Conservation (phyloP, 2,329 filamentous ascomycete species). For the Fusarium ambrosium region DNA sequence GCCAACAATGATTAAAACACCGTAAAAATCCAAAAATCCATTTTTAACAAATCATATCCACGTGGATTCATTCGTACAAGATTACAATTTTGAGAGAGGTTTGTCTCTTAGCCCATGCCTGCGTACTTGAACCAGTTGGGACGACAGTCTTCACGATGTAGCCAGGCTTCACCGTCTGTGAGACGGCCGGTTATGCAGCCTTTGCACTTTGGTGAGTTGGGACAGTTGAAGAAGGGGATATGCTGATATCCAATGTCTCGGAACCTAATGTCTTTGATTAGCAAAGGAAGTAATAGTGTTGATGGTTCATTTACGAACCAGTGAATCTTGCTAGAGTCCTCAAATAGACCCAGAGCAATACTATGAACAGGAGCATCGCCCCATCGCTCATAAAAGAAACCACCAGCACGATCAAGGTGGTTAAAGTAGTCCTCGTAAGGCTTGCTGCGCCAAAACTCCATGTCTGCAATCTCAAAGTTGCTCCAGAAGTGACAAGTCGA, state of each 20-base stretch:
- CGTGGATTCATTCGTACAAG: slow-evolving; percentile 11
- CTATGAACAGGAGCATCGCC: slow-evolving; percentile 98
- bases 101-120: slow-evolving; percentile 74
- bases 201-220: slow-evolving; percentile 93
- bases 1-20: slow-evolving; percentile 33
- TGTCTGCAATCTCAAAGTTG: slow-evolving; percentile 96
- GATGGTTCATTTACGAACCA: slow-evolving; percentile 72
- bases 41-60: neutral
- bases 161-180: slow-evolving; percentile 87
- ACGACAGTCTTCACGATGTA: slow-evolving; percentile 92
- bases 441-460: slow-evolving; percentile 92
- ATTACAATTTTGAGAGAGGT: slow-evolving; percentile 9
- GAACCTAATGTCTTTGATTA: slow-evolving; percentile 74
- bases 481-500: slow-evolving; percentile 99
- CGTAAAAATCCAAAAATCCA: slow-evolving; percentile 19
- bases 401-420: slow-evolving; percentile 94
- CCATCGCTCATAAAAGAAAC: slow-evolving; percentile 99
- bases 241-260: slow-evolving; percentile 99
- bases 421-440: slow-evolving; percentile 96
- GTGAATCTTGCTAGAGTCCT: slow-evolving; percentile 90
- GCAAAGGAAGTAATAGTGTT: neutral
- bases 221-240: slow-evolving; percentile 98
- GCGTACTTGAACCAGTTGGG: slow-evolving; percentile 98
- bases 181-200: slow-evolving; percentile 89
- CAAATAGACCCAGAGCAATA: slow-evolving; percentile 91